Evolutionary conservation across 2,329 filamentous ascomycete species (phyloP), one percentile per base, ranked within the genome.

Genomic region (Bisporella sp.): DNA sequence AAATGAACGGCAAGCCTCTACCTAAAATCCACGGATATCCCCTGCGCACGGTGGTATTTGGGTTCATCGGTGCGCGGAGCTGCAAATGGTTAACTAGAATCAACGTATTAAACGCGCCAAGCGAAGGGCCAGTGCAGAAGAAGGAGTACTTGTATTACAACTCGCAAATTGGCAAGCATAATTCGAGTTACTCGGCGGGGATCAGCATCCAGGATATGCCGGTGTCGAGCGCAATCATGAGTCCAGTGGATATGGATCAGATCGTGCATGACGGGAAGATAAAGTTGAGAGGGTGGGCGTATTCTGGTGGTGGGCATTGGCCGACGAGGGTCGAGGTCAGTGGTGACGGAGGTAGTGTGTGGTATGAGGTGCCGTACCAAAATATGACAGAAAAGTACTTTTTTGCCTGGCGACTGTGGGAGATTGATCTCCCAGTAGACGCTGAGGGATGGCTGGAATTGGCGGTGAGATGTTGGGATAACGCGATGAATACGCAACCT

Each of bases 61-160:
- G 84, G 0, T 76, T 81, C 46, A 82, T 85, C 2, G 84, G 82
- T 1, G 84, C 82, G 1, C 73, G 83, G 1, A 82, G 78, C 5
- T 82, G 85, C 56, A 87, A 87, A 61, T 87, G 83, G 84, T 69
- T 87, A 2, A 79, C 74, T 54, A 76, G 77, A 42, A 81, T 87
- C 48, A 74, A 78, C 31, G 83, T 77, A 5, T 82, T 87, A 39
- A 58, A 69, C 5, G 65, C 72, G 1, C 79, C 82, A 0, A 77
- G 73, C 0, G 57, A 68, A 5, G 82, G 81, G 0, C 83, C 78
- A 0, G 70, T 87, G 1, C 78, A 80, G 39, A 79, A 82, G 50
- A 83, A 87, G 55, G 84, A 87, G 64, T 83, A 80, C 57, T 67
- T 73, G 4, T 82, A 87, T 66, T 89, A 83, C 63, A 79, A 77